Evolutionary conservation across 179 eudicot species (phyloP).

Genomic region (Dionaea muscipula): DNA sequence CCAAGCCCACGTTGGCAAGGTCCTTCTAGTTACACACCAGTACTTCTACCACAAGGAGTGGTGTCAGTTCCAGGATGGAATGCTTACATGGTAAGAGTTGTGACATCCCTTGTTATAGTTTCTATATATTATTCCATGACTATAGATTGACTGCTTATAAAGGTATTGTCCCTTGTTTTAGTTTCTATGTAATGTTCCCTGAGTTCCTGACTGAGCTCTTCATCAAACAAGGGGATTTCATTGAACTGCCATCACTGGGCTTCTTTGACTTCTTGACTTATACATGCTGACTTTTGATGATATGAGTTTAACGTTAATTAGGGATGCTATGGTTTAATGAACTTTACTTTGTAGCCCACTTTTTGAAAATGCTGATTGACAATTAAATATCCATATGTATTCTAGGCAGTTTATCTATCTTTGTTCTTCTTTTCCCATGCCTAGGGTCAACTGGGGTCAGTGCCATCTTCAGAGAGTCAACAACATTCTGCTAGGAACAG

Average conservation of each 20-base stretch:
- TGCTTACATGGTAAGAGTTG: conserved; percentile 63
- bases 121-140: too few relatives aligned
- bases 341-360: not conserved
- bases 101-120: not conserved
- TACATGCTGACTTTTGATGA: not conserved
- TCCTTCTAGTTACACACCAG: conserved; percentile 69
- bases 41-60: conserved; percentile 80
- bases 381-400: not conserved
- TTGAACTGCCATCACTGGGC: not conserved
- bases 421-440: not conserved
- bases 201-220: not conserved
- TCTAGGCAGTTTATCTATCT: not conserved
- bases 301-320: not conserved
- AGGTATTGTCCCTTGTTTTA: too few relatives aligned
- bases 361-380: not conserved
- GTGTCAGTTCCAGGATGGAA: conserved; percentile 86
- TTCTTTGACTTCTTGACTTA: not conserved
- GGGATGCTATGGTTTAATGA: not conserved
- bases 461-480: conserved; percentile 50
- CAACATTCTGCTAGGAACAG: conserved; percentile 47
- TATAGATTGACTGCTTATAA: too few relatives aligned
- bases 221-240: not conserved
- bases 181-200: too few relatives aligned
- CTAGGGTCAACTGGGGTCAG: conserved; percentile 78
- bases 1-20: conserved; percentile 88